Base-by-base conservation (phyloP, 1,139 yeast genomes). In the Geotrichum australiense region DNA sequence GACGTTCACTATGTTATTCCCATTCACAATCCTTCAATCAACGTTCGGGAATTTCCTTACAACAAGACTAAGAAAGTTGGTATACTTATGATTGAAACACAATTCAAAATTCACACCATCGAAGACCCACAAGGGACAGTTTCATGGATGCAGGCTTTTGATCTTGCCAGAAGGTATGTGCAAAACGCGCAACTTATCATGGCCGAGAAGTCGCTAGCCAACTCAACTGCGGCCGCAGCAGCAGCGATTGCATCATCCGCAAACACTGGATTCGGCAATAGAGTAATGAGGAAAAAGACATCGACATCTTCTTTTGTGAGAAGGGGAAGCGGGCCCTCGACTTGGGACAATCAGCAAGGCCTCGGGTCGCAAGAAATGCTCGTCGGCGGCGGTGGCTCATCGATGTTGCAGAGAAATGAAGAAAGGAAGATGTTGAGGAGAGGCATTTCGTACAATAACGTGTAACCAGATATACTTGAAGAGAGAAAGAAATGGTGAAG, bases 141-240 rank as follows among this genome's bases (percentile, higher is more conserved):
- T 2, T 56, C 52, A 5, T 64, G 69, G 69, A 51, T 62, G 50
- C 48, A 47, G 6, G 58, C 58, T 5, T 54, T 64, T 34, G 54
- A 53, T 12, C 47, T 49, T 28, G 51, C 63, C 16, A 50, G 50
- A 35, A 53, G 51, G 12, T 58, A 52, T 45, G 58, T 56, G 34
- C 45, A 47, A 18, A 53, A 53, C 18, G 53, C 53, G 15, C 50
- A 50, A 21, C 48, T 50, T 3, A 41, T 51, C 14, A 43, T 50
- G 3, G 49, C 49, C 14, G 39, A 50, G 11, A 31, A 26, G 15
- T 30, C 43, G 5, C 56, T 52, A 28, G 47, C 51, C 11, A 54
- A 53, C 28, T 57, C 63, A 1, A 55, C 55, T 18, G 58, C 61
- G 18, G 66, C 66, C 0, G 62, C 65, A 2, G 54, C 64, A 3